Evolutionary conservation across 768 basidiomycete genomes (phyloP), one percentile per base, ranked within the genome.

Genomic region (Tricholoma bakamatsutake): DNA sequence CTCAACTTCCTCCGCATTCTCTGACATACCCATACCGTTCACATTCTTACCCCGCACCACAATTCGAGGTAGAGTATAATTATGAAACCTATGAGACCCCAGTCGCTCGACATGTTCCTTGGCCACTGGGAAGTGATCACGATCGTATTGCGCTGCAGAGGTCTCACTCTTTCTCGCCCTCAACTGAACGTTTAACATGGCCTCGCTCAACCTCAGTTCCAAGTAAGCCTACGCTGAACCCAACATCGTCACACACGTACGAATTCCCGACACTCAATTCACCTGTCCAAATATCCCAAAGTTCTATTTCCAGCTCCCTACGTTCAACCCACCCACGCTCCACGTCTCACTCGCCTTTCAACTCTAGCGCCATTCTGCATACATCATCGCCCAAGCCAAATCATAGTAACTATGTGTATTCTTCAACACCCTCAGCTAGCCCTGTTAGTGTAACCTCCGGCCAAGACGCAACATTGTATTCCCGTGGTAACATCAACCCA

Each of bases 221-320:
- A 13, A 50, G 52, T 30, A 63, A 59, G 45, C 43, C 62, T 1
- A 66, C 67, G 60, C 42, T 62, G 9, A 39, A 48, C 57, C 45
- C 66, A 59, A 18, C 57, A 49, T 11, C 62, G 67, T 35, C 63
- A 67, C 35, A 52, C 5, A 56, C 43, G 45, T 77, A 64, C 62
- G 42, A 60, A 50, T 78, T 85, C 64, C 78, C 80, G 40, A 84
- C 84, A 13, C 74, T 84, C 37, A 82, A 68, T 58, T 75, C 82
- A 8, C 78, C 84, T 10, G 59, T 61, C 42, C 69, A 72, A 52
- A 65, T 65, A 49, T 35, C 70, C 6, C 68, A 73, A 51, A 64
- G 69, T 21, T 62, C 64, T 52, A 67, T 68, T 56, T 61, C 67
- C 56, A 69, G 71, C 54, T 55, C 71, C 15, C 62, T 64, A 39